Conservation (phyloP, 768 basidiomycete genomes). For the Mycena filopes region DNA sequence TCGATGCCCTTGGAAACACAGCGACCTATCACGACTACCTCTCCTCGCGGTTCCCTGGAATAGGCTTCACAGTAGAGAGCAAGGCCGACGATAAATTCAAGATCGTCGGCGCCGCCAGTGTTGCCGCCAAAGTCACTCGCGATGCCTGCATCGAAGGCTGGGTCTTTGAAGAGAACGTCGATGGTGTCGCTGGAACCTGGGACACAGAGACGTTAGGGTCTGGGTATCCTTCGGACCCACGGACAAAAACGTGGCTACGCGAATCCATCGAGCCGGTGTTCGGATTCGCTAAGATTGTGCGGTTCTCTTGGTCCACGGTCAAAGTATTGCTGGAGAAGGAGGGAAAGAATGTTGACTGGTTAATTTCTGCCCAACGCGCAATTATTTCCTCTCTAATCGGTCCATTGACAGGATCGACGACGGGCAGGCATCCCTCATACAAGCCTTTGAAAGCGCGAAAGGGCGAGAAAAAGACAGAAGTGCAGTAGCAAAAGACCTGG, state of each 20-base stretch:
- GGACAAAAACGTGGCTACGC: slow-evolving; percentile 89
- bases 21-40: slow-evolving; percentile 88
- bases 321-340: slow-evolving; percentile 85
- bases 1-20: slow-evolving; percentile 93
- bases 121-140: slow-evolving; percentile 97
- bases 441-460: slow-evolving; percentile 76
- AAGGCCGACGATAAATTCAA: slow-evolving; percentile 98
- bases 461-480: slow-evolving; percentile 83
- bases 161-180: slow-evolving; percentile 75
- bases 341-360: slow-evolving; percentile 88
- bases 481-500: slow-evolving; percentile 76
- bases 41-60: slow-evolving; percentile 81
- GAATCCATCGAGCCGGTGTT: slow-evolving; percentile 85
- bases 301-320: slow-evolving; percentile 97
- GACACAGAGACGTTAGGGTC: slow-evolving; percentile 66
- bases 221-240: slow-evolving; percentile 96
- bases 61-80: slow-evolving; percentile 87
- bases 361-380: slow-evolving; percentile 3
- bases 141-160: slow-evolving; percentile 91
- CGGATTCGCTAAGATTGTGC: slow-evolving; percentile 88
- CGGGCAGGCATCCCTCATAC: slow-evolving; percentile 77
- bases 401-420: slow-evolving; percentile 85
- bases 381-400: neutral
- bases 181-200: slow-evolving; percentile 38
- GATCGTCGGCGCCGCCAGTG: slow-evolving; percentile 96